phyloP scores from a whole-genome alignment of 177 flowering plant genomes.

The Vitis hybrid region DNA sequence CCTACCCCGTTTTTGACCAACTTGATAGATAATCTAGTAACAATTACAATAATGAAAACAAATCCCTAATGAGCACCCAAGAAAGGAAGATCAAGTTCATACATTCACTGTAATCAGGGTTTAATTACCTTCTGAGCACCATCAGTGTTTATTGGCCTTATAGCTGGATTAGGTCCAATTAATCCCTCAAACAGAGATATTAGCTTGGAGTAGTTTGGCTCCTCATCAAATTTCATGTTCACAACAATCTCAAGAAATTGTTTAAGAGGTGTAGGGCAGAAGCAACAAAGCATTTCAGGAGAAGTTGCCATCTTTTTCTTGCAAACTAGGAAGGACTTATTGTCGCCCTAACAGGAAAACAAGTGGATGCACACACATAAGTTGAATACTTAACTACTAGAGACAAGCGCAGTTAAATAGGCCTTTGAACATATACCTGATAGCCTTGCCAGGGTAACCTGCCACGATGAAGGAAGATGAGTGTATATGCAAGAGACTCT shows the following conservation, averaged over 20 bases:
- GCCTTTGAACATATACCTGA: slow-evolving; percentile 47
- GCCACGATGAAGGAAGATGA: slow-evolving; percentile 78
- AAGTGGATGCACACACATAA: background rate
- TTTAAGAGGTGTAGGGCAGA: slow-evolving; percentile 77
- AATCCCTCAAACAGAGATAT: slow-evolving; percentile 76
- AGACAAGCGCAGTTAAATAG: background rate
- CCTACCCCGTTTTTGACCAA: slow-evolving; percentile 88
- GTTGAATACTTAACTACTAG: background rate
- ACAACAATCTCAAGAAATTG: slow-evolving; percentile 85
- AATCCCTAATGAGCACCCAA: slow-evolving; percentile 1
- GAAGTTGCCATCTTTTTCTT: slow-evolving; percentile 91
- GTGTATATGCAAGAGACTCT: slow-evolving; percentile 91
- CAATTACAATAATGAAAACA: background rate
- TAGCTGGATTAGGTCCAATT: slow-evolving; percentile 75
- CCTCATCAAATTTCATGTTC: slow-evolving; percentile 93
- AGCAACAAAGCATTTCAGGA: slow-evolving; percentile 80
- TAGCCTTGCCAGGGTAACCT: slow-evolving; percentile 94
- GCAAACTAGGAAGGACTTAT: slow-evolving; percentile 86
- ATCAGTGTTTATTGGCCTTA: slow-evolving; percentile 83
- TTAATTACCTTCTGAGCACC: slow-evolving; percentile 81
- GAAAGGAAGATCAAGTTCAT: background rate
- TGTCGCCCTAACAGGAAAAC: slow-evolving; percentile 58
- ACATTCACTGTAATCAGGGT: background rate
- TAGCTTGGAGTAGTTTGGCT: slow-evolving; percentile 77
- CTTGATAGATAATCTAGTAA: slow-evolving; percentile 66